These are phyloP conservation scores for Mycena albidolilacea DNA, from an alignment of 768 basidiomycete species.

Conservation along the genomic window DNA sequence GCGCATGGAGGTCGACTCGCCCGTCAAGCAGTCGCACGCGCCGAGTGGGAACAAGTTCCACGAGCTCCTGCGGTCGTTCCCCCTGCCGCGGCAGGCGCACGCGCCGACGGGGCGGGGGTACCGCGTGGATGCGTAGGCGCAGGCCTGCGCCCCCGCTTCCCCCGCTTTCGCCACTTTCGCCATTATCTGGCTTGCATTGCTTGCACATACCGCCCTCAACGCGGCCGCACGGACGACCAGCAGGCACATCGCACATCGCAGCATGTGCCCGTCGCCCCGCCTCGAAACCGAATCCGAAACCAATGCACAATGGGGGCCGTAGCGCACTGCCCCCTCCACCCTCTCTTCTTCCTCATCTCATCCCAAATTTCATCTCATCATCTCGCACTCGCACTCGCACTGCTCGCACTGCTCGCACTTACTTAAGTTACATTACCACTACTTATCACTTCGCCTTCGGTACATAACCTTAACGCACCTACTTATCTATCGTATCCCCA, in stretches of 20 bases:
- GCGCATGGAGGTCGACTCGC: background rate
- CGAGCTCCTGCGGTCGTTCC: constrained; percentile 22
- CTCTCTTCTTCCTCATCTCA: background rate
- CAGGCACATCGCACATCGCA: no score
- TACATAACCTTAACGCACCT: no score
- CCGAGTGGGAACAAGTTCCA: background rate
- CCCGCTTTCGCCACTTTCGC: background rate
- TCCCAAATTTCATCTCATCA: background rate
- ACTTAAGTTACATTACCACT: no score
- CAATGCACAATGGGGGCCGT: background rate
- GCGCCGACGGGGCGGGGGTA: background rate
- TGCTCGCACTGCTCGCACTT: no score
- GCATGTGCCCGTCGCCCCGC: background rate
- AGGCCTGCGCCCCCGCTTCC: background rate
- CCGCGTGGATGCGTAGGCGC: background rate
- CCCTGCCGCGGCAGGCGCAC: background rate
- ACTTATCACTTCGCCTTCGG: no score
- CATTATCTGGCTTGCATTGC: no score
- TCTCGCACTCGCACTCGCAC: no score
- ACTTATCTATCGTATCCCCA: background rate
- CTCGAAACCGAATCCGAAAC: background rate
- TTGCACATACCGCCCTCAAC: no score
- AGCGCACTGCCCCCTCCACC: background rate
- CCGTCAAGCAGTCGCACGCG: background rate
- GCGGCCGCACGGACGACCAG: no score